Conservation (phyloP, 768 basidiomycete genomes). For the Mycena pura region DNA sequence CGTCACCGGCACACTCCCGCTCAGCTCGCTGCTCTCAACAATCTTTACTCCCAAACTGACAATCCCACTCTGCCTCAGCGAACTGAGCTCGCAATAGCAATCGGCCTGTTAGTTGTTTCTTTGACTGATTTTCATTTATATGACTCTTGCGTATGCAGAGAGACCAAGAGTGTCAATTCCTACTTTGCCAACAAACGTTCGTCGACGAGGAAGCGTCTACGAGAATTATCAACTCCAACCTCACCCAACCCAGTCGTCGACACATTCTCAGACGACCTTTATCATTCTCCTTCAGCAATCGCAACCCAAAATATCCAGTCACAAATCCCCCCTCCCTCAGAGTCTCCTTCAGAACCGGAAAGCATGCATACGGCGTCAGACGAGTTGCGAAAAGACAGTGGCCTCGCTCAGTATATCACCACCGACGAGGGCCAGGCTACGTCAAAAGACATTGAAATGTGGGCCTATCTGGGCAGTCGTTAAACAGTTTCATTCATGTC, state of each 20-base stretch:
- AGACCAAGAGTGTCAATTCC: no score
- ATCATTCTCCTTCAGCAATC: not conserved
- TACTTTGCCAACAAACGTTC: constrained; percentile 89
- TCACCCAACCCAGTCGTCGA: constrained; percentile 1
- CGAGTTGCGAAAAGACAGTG: constrained; percentile 70
- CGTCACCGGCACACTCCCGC: constrained; percentile 76
- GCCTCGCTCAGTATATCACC: constrained; percentile 67
- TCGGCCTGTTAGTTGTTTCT: constrained; percentile 69
- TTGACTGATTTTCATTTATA: constrained; percentile 17
- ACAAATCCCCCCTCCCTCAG: not conserved
- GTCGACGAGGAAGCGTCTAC: constrained; percentile 75
- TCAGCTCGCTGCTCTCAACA: constrained; percentile 79
- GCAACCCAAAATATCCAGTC: not conserved
- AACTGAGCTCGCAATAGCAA: constrained; percentile 67
- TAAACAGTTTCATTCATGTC: constrained; percentile 11
- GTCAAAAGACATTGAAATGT: constrained; percentile 78
- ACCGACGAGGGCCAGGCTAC: constrained; percentile 62
- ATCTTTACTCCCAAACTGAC: constrained; percentile 77
- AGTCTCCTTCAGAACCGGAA: constrained; percentile 9
- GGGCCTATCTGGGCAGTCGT: constrained; percentile 40
- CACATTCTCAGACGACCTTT: not conserved
- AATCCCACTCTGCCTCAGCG: constrained; percentile 76
- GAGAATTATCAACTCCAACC: constrained; percentile 15
- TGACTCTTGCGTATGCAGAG: no score
- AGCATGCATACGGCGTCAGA: constrained; percentile 43